Base-by-base conservation (phyloP, 768 basidiomycete genomes). In the Galerina marginata region DNA sequence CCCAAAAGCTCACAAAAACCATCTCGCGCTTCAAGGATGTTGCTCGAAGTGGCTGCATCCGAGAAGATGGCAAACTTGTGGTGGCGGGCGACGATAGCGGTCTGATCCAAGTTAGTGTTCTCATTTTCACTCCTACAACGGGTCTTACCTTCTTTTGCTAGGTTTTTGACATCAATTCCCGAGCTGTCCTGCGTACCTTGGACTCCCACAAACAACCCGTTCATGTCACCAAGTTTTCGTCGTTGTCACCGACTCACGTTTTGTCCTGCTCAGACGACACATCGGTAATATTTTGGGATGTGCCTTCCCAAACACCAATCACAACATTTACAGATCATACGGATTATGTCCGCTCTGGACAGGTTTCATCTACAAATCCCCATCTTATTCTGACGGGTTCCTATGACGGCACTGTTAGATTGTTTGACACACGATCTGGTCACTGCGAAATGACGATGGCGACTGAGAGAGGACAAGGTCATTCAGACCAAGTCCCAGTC, bases 11-110 rank as follows among this genome's bases (percentile, higher is more conserved):
- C 56, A 92, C 89, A 14, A 99, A 99, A 82, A 96, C 93, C 2
- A 94, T 99, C 58, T 91, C 96, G 29, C 83, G 97, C 40, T 99
- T 99, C 80, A 98, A 97, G 74, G 97, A 99, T 70, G 90, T 96
- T 38, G 95, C 96, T 0, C 81, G 95, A 59, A 90, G 91, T 66
- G 97, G 91, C 3, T 84, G 85, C 67, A 95, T 99, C 57, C 87
- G 97, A 52, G 84, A 82, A 50, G 97, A 99, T 74, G 97, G 97
- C 16, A 99, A 96, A 71, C 85, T 99, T 39, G 85, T 98, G 7
- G 91, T 97, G 0, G 97, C 96, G 0, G 96, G 94, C 56, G 95
- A 98, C 69, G 97, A 99, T 72, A 91, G 89, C 58, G 97, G 97
- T 16, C 75, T 95, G 20, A 86, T 99, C 11, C 81, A 95, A 84